These are phyloP conservation scores for Panicum miliaceum DNA, from an alignment of 176 grass and related monocot genomes.

Conservation along the genomic window DNA sequence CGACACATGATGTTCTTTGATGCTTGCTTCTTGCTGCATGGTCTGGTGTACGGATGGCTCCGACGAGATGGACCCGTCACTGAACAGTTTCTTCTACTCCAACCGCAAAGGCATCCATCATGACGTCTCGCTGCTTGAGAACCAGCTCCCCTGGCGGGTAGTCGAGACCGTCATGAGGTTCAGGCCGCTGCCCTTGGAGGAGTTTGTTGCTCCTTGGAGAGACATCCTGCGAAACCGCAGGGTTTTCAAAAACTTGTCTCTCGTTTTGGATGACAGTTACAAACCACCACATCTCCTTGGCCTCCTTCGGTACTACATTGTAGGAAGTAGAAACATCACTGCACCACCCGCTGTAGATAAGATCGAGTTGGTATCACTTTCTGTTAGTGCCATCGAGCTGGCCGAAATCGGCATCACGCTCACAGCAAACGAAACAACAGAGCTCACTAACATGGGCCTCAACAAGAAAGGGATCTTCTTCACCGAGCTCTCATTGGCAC, in stretches of 20 bases:
- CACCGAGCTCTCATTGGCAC: not conserved
- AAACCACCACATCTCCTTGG: not conserved
- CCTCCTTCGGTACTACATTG: not conserved
- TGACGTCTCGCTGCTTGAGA: not conserved
- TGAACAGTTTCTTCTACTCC: rapidly evolving
- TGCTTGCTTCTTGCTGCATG: constrained; percentile 14
- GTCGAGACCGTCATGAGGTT: not conserved
- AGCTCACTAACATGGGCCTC: not conserved
- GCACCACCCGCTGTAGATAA: no score
- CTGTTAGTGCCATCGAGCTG: not conserved
- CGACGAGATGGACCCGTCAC: not conserved
- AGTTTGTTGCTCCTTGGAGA: not conserved
- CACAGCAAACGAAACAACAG: not conserved
- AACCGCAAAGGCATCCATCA: not conserved
- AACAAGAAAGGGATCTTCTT: not conserved
- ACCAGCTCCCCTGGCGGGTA: not conserved
- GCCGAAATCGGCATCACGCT: not conserved
- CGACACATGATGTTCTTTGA: not conserved
- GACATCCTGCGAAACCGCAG: no score
- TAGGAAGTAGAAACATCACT: no score
- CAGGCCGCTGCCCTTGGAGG: not conserved
- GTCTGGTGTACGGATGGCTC: rapidly evolving
- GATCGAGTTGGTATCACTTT: not conserved
- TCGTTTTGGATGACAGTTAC: not conserved
- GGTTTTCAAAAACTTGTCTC: no score